These are phyloP conservation scores for Suhomyces atakaporum DNA, from an alignment of 1,139 yeast species.

Conservation along the genomic window DNA sequence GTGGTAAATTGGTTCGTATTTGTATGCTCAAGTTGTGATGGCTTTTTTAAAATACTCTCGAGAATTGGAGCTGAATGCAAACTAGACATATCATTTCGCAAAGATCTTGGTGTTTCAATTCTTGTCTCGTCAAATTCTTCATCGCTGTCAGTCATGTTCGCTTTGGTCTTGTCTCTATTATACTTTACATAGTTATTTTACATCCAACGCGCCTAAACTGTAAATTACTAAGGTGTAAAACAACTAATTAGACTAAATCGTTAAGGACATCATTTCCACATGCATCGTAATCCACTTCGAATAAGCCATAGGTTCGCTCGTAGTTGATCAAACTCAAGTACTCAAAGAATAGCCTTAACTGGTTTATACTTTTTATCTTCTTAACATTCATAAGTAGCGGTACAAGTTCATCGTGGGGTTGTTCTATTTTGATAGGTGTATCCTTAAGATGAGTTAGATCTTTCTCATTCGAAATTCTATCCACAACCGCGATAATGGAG, in stretches of 20 bases:
- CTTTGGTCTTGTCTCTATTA: no score
- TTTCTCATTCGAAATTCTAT: constrained; percentile 46
- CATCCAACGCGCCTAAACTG: neutral
- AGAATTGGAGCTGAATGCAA: neutral
- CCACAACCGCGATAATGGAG: constrained; percentile 45
- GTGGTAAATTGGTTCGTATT: neutral
- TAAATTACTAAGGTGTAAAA: neutral
- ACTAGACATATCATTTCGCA: constrained; percentile 7
- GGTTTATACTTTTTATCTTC: constrained; percentile 45
- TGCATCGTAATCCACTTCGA: constrained; percentile 45
- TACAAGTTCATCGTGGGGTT: constrained; percentile 23
- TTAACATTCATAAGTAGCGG: constrained; percentile 55
- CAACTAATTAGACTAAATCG: constrained; percentile 37
- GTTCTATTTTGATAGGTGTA: constrained; percentile 32
- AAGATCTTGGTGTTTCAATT: constrained; percentile 16
- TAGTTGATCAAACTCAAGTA: constrained; percentile 70
- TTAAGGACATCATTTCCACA: constrained; percentile 56
- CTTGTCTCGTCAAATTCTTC: constrained; percentile 22
- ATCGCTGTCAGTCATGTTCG: constrained; percentile 13
- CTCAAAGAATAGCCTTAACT: constrained; percentile 68
- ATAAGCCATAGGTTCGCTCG: constrained; percentile 68
- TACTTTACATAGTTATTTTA: no score
- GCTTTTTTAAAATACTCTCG: neutral
- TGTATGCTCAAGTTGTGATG: neutral
- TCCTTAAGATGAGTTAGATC: constrained; percentile 41